Evolutionary conservation across 2,329 filamentous ascomycete species (phyloP), one percentile per base, ranked within the genome.

Genomic region (Alternaria metachromatica): DNA sequence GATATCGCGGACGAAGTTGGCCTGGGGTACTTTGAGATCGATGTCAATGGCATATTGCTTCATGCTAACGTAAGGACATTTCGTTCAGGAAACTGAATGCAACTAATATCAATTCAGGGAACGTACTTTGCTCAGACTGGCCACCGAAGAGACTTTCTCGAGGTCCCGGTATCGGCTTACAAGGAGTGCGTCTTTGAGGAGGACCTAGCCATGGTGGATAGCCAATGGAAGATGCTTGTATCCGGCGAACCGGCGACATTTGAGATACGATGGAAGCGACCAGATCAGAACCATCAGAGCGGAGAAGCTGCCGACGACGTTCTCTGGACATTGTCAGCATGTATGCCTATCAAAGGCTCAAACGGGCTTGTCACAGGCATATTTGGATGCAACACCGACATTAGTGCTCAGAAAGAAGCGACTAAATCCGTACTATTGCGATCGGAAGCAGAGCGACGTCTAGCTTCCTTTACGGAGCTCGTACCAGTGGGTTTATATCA

Each of bases 181-280:
- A 49, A 57, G 20, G 60, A 66, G 12, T 55, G 21, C n/a, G 49
- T 66, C 15, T 57, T 60, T 18, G 57, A 60, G 21, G 55, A 45
- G n/a, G 63, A 66, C n/a, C 10, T 51, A 28, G 23, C 49, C 7
- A 53, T 51, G 46, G 33, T 59, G 18, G 57, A 57, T 10, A 41
- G 54, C 7, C 43, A 50, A 15, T 76, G 72, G 73, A 64, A 72
- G 21, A 68, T 46, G 7, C 55, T 74, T 11, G 23, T 69, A 9
- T 58, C 62, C 26, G 72, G 72, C 9, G 56, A 51, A 25, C 67
- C 68, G 6, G 60, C 68, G 8, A 72, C 71, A 10, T 76, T 74
- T 49, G 73, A 76, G 48, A 71, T 75, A 63, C 60, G 72, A 49
- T 76, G 72, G 73, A 74, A 51, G 44, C 28, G 54, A 12, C 9